Evolutionary conservation across 2,329 filamentous ascomycete genomes (phyloP), one percentile per base, ranked within the genome.

Genomic region (Arachnopeziza araneosa): DNA sequence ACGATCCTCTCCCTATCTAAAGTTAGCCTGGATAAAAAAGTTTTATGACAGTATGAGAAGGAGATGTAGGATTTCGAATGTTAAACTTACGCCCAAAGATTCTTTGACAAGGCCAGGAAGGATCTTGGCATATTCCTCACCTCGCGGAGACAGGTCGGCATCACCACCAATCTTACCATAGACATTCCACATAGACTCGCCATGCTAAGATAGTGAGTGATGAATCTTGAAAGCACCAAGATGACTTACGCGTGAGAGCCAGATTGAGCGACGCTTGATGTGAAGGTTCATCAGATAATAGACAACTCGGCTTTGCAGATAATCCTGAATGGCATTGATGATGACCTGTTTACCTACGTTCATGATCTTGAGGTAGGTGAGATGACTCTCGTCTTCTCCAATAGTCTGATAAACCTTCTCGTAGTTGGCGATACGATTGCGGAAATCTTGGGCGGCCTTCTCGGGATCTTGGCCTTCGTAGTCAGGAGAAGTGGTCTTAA

Each of bases 231-330:
- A 54, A 44, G 9, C 30, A 19, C 50, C 6, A 2, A 23, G 24
- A 24, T 21, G 9, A 82, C 87, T 76, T 79, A 93, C 90, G 65
- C 95, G 83, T 67, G 95, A 98, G 56, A 99, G 79, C 95, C 95
- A 99, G 66, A 99, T 96, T 3, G 92, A 96, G 59, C 95, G 86
- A 21, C 93, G 93, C 65, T 93, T 93, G 74, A 99, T 99, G 77
- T 99, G 95, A 49, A 99, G 81, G 73, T 98, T 99, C 87, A 98
- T 97, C 60, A 98, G 85, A 74, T 97, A 99, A 76, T 99, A 99
- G 52, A 99, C 93, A 52, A 99, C 88, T 60, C 95, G 88, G 74
- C 91, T 96, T 74, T 97, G 95, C 26, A 99, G 81, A 72, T 99
- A 99, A 75, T 99, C 95, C 72, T 92, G 88, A 71, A 99, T 96